Percentiles rank a stretch among this genome's conserved stretches.
phyloP scores from a whole-genome alignment of 371 early-diverging fungal species.

The Chytridium lagenaria region DNA sequence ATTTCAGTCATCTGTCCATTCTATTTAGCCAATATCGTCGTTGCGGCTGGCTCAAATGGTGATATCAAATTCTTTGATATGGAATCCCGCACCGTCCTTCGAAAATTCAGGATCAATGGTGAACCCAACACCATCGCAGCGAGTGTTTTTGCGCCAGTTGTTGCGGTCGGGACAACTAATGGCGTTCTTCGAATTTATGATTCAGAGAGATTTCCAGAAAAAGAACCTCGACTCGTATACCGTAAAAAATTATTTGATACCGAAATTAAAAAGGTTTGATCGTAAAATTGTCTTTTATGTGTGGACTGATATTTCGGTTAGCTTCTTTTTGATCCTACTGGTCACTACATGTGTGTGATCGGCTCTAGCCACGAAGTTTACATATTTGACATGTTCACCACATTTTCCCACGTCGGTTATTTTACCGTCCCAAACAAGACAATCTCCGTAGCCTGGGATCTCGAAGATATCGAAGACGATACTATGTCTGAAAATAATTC shows the following conservation, averaged over 20 bases:
- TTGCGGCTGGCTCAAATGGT: slow-evolving; percentile 31
- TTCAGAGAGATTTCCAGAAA: slow-evolving; percentile 16
- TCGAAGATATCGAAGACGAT: slow-evolving; percentile 44
- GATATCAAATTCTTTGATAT: slow-evolving; percentile 37
- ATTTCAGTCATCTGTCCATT: slow-evolving; percentile 18
- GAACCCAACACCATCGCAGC: slow-evolving; percentile 35
- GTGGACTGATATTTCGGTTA: slow-evolving; percentile 1
- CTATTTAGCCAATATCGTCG: slow-evolving; percentile 30
- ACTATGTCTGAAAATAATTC: background rate
- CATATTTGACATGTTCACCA: slow-evolving; percentile 37
- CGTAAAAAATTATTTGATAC: slow-evolving; percentile 28
- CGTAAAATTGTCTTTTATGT: background rate
- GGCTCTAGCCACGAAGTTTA: slow-evolving; percentile 31
- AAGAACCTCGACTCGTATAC: slow-evolving; percentile 35
- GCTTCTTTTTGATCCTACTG: slow-evolving; percentile 51
- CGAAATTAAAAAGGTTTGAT: slow-evolving; percentile 26
- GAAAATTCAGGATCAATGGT: slow-evolving; percentile 16
- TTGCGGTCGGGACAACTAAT: slow-evolving; percentile 45
- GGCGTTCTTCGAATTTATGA: slow-evolving; percentile 54
- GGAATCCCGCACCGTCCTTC: slow-evolving; percentile 22
- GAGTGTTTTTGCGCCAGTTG: slow-evolving; percentile 35
- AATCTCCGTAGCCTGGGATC: slow-evolving; percentile 34
- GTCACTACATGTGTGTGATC: slow-evolving; percentile 42
- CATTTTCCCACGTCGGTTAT: slow-evolving; percentile 41
- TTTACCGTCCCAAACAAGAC: slow-evolving; percentile 22